Base-by-base conservation (phyloP, 2,329 filamentous ascomycete species). In the Penicillium glabrum region DNA sequence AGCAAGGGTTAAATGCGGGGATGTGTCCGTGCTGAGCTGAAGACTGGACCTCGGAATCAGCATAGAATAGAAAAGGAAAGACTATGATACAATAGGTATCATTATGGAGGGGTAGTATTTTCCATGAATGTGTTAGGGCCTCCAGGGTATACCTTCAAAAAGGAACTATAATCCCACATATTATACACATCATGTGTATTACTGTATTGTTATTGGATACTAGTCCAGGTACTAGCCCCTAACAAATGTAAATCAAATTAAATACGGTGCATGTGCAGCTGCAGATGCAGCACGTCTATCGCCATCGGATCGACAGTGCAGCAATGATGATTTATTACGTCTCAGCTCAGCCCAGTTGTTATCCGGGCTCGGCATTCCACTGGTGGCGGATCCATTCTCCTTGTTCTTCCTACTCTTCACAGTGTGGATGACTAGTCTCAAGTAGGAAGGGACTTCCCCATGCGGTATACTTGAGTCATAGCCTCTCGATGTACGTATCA, bases 241-340 rank as follows among this genome's bases (percentile, higher is more conserved):
- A 29, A 31, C 24, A 45, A 31, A 51, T 51, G 46, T n/a, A 29
- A 43, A 29, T 44, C 3, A 46, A 46, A 46, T 29, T 43, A 45
- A 44, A 35, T 47, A 41, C 51, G 19, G 24, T 53, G 33, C 7
- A 19, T 39, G 16, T 19, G 58, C 55, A 60, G 51, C 54, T 41
- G 49, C 35, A 43, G 23, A 41, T 39, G 39, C 54, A 49, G 46
- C 47, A 31, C n/a, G 39, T 10, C 37, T 46, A 53, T 61, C 53
- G 37, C 39, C 31, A 54, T 56, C 50, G 21, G 62, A 66, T 65
- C 63, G 60, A 61, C 61, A 43, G 44, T 60, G 59, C 61, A 51
- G 57, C 51, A 61, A 62, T 61, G 54, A 56, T 62, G 57, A 66
- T 64, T 54, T 56, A 53, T 59, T 63, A 51, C 62, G 53, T 63